phyloP scores from a whole-genome alignment of 1,284 basidiomycete genomes.

The Pascua sp. region DNA sequence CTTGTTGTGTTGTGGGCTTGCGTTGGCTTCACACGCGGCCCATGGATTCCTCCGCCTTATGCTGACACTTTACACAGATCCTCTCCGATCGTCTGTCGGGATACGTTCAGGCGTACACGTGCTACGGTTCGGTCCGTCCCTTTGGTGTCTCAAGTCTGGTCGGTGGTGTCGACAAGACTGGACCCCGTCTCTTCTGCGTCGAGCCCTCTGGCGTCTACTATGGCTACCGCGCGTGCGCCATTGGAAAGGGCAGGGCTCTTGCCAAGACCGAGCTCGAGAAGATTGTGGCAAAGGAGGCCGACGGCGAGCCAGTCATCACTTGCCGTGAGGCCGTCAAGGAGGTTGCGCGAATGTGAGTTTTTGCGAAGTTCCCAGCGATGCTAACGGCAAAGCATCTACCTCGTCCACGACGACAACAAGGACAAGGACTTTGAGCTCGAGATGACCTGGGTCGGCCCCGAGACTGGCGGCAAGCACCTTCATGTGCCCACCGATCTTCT shows the following conservation, averaged over 20 bases:
- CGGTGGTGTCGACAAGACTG: constrained; percentile 82
- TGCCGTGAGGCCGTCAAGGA: constrained; percentile 83
- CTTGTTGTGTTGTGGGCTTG: not conserved
- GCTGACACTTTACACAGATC: not conserved
- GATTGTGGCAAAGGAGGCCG: constrained; percentile 51
- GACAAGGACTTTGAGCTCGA: constrained; percentile 98
- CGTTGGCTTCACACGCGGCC: no score
- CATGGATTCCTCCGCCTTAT: no score
- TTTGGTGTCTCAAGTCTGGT: constrained; percentile 93
- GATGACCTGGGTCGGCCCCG: constrained; percentile 90
- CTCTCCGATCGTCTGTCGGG: constrained; percentile 76
- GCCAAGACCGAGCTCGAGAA: constrained; percentile 99
- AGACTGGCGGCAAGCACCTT: constrained; percentile 74
- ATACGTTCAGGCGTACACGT: constrained; percentile 93
- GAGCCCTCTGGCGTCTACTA: constrained; percentile 94
- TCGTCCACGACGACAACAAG: constrained; percentile 84
- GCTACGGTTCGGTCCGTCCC: constrained; percentile 96
- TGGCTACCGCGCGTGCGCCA: constrained; percentile 88
- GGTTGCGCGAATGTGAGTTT: constrained; percentile 85
- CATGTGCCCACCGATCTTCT: constrained; percentile 80
- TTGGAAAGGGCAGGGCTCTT: constrained; percentile 93
- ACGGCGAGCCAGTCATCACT: constrained; percentile 45
- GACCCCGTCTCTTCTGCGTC: constrained; percentile 83
- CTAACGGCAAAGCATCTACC: constrained; percentile 69
- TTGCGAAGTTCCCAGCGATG: not conserved